phyloP scores from a whole-genome alignment of 2,329 filamentous ascomycete genomes.

The Diaporthe sp. region DNA sequence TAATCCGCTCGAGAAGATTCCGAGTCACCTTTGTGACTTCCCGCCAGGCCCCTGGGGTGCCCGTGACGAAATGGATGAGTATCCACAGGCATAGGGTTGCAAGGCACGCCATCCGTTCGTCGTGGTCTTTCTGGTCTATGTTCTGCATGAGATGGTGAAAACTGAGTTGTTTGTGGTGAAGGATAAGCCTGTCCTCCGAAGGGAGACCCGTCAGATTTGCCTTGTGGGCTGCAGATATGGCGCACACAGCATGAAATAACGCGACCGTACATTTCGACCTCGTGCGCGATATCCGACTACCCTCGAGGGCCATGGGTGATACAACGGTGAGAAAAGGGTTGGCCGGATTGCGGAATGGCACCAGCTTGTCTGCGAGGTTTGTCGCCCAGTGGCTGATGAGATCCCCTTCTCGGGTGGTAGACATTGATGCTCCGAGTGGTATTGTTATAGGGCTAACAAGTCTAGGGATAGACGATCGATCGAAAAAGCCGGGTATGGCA shows the following conservation, averaged over 20 bases:
- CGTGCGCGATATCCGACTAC: background rate
- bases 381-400: constrained; percentile 2
- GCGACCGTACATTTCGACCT: background rate
- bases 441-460: background rate
- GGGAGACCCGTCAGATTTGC: background rate
- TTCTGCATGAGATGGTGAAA: background rate
- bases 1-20: background rate
- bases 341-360: background rate
- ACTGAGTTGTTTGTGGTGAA: background rate
- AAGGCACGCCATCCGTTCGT: constrained; percentile 6
- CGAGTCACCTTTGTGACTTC: background rate
- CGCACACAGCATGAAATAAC: background rate
- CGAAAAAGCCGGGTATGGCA: too few relatives aligned
- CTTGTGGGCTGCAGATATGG: background rate
- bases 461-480: background rate
- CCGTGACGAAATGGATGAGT: background rate
- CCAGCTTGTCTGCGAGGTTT: background rate
- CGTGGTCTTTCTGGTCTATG: background rate
- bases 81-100: background rate
- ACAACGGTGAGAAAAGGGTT: background rate
- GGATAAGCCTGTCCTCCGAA: background rate
- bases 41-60: background rate
- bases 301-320: background rate
- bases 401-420: background rate
- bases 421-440: background rate